These are phyloP conservation scores for Posidonia oceanica DNA, from an alignment of 116 monocot genomes.

Conservation along the genomic window DNA sequence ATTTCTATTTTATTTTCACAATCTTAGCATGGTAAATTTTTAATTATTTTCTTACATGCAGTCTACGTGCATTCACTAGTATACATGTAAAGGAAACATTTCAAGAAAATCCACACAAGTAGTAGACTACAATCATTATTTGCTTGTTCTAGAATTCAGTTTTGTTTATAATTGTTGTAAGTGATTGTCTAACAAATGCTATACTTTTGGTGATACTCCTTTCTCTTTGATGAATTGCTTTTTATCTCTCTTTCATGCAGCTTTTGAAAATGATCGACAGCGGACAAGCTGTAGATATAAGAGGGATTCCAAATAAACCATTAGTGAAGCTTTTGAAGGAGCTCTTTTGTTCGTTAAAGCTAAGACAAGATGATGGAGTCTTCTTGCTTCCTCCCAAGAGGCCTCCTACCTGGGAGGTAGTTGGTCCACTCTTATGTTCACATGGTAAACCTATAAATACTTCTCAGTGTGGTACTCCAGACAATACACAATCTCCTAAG, in stretches of 20 bases:
- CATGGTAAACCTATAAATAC: constrained; percentile 10
- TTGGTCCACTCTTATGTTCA: constrained; percentile 28
- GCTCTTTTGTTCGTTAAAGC: constrained; percentile 58
- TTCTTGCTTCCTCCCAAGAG: constrained; percentile 41
- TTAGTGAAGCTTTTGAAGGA: constrained; percentile 56
- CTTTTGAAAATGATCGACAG: constrained; percentile 86
- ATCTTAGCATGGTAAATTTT: too few species aligned
- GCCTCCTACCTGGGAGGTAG: constrained; percentile 33
- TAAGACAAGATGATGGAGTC: constrained; percentile 31
- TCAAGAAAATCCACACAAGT: too few species aligned
- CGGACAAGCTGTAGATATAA: constrained; percentile 82
- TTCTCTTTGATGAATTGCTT: too few species aligned
- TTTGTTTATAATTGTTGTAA: too few species aligned
- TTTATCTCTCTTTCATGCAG: constrained; percentile 23
- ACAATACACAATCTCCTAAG: constrained; percentile 2
- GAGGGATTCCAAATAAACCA: constrained; percentile 53
- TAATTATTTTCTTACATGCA: too few species aligned
- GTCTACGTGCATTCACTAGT: too few species aligned
- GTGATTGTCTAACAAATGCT: too few species aligned
- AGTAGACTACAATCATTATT: too few species aligned
- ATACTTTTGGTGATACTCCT: too few species aligned
- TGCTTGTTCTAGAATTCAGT: too few species aligned
- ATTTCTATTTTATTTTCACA: too few species aligned
- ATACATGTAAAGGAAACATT: too few species aligned
- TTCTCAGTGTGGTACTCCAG: not conserved